phyloP scores from a whole-genome alignment of 2,329 filamentous ascomycete genomes.

The Aspergillus sp. region DNA sequence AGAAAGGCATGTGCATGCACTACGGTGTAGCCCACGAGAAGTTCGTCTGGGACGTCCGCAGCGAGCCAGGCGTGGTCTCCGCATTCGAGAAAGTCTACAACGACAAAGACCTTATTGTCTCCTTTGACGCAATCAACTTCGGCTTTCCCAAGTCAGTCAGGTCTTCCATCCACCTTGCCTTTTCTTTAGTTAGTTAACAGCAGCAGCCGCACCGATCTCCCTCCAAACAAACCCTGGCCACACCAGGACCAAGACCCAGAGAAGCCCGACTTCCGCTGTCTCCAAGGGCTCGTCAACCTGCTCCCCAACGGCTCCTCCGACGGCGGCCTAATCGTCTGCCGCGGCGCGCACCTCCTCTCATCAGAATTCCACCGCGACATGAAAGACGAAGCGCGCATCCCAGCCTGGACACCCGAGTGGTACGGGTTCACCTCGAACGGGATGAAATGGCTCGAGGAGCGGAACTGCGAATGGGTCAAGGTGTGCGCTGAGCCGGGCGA shows the following conservation, averaged over 20 bases:
- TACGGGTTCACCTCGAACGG: conserved; percentile 30
- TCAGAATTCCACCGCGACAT: conserved; percentile 33
- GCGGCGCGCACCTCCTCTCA: conserved; percentile 29
- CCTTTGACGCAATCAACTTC: conserved; percentile 51
- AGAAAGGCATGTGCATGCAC: conserved; percentile 50
- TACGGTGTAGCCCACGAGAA: conserved; percentile 52
- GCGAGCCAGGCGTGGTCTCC: conserved; percentile 48
- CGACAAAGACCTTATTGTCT: conserved; percentile 50
- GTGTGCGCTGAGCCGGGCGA: conserved; percentile 46
- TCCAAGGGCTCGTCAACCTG: conserved; percentile 52
- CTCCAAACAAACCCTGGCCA: conserved; percentile 45
- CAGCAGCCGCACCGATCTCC: conserved; percentile 1
- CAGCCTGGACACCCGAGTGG: conserved; percentile 30
- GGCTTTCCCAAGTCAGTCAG: conserved; percentile 39
- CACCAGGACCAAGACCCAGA: conserved; percentile 49
- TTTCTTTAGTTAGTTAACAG: background rate
- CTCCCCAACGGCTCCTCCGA: conserved; percentile 37
- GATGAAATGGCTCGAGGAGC: conserved; percentile 34
- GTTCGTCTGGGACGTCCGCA: conserved; percentile 52
- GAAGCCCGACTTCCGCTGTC: conserved; percentile 49
- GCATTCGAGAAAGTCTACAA: conserved; percentile 50
- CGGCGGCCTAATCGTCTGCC: conserved; percentile 38
- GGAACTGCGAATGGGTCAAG: conserved; percentile 33
- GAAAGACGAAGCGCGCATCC: conserved; percentile 27
- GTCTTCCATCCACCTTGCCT: background rate